phyloP scores from a whole-genome alignment of 1,139 yeast genomes.

The Kazachstania sp. region DNA sequence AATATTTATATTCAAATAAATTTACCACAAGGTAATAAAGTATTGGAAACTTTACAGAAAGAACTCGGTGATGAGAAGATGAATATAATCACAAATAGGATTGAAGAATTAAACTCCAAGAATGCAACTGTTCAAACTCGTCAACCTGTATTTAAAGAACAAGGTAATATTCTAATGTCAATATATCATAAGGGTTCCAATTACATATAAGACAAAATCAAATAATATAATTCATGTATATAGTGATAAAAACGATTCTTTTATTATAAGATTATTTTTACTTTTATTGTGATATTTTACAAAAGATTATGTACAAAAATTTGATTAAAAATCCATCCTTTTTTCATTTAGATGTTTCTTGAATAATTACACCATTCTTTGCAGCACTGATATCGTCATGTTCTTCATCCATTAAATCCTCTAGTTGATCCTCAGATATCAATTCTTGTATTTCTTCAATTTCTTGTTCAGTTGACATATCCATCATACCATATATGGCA shows the following conservation, averaged over 20 bases:
- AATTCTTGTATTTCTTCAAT: slow-evolving; percentile 3
- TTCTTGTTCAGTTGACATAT: slow-evolving; percentile 41
- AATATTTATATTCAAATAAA: slow-evolving; percentile 22
- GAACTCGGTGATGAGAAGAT: slow-evolving; percentile 10
- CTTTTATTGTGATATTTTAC: neutral
- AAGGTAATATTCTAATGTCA: slow-evolving; percentile 20
- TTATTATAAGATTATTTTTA: neutral
- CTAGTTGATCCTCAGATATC: neutral
- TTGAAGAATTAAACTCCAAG: neutral
- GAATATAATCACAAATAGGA: neutral
- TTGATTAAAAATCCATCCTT: neutral
- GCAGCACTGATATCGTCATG: neutral
- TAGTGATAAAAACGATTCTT: neutral
- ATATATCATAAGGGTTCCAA: slow-evolving; percentile 8
- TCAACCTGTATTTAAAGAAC: slow-evolving; percentile 18
- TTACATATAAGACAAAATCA: neutral
- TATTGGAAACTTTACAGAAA: slow-evolving; percentile 12
- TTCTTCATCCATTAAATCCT: neutral
- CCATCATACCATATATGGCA: slow-evolving; percentile 54
- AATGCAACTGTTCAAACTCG: slow-evolving; percentile 6
- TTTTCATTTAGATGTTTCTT: neutral
- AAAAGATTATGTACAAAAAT: neutral
- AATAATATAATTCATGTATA: too few species aligned
- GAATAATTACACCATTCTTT: neutral
- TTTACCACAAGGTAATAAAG: slow-evolving; percentile 20